Percentiles rank a stretch among this genome's conserved stretches.
Evolutionary conservation across 176 grass and related monocot species (phyloP).

Genomic region (Aechmea fasciata): DNA sequence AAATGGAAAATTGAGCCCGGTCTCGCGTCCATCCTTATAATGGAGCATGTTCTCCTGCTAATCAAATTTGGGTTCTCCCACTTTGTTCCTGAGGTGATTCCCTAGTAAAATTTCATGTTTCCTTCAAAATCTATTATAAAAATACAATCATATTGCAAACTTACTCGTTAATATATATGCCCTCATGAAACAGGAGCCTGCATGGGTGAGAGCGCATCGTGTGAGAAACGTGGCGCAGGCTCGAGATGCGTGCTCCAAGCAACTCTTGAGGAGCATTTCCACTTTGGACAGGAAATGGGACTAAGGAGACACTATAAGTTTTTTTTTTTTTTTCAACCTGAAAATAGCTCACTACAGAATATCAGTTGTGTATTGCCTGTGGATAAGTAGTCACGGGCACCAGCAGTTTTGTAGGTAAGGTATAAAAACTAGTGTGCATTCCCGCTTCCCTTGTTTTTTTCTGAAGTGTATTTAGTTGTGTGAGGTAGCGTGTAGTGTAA

Average conservation of each 20-base stretch:
- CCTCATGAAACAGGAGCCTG: slow-evolving; percentile 45
- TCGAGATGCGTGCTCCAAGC: slow-evolving; percentile 66
- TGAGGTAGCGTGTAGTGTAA: neutral
- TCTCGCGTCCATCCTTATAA: slow-evolving; percentile 75
- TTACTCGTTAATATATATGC: no score
- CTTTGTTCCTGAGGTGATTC: slow-evolving; percentile 87
- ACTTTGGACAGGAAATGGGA: slow-evolving; percentile 43
- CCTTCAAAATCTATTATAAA: neutral
- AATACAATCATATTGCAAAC: no score
- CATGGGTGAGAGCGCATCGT: slow-evolving; percentile 82
- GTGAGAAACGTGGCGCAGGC: slow-evolving; percentile 69
- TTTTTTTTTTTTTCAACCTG: neutral
- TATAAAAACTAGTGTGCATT: slow-evolving; percentile 1
- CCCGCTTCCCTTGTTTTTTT: neutral
- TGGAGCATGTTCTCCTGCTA: slow-evolving; percentile 87
- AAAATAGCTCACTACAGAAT: neutral
- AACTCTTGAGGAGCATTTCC: slow-evolving; percentile 60
- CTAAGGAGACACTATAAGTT: slow-evolving; percentile 17
- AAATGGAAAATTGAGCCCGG: slow-evolving; percentile 96
- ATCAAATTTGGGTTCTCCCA: slow-evolving; percentile 96
- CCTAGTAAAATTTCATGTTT: neutral
- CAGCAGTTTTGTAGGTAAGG: slow-evolving; percentile 55
- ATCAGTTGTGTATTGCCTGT: neutral
- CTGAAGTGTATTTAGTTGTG: slow-evolving; percentile 7
- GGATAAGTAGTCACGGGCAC: slow-evolving; percentile 9